A percentile compares a stretch with the other conserved stretches of the same genome.
Evolutionary conservation across 768 basidiomycete species (phyloP).

Genomic region (Sporobolomyces roseus): DNA sequence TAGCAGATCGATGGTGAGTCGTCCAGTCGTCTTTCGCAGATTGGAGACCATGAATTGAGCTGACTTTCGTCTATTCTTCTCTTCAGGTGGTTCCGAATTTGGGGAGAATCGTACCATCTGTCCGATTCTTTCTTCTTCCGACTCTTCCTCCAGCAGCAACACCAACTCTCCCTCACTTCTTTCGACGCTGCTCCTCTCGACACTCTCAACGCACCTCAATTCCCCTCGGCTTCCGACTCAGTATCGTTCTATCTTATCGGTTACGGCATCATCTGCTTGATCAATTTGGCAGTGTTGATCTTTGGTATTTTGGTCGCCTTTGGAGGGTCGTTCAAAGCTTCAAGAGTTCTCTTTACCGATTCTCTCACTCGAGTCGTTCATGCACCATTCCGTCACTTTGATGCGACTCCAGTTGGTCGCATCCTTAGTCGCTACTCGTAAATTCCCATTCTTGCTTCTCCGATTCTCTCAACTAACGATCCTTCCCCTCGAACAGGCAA

Average conservation of each 20-base stretch:
- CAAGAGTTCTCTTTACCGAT: constrained; percentile 56
- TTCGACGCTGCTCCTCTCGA: constrained; percentile 15
- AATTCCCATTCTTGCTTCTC: neutral
- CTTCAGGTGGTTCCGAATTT: constrained; percentile 37
- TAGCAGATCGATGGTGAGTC: constrained; percentile 28
- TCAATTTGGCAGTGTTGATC: constrained; percentile 43
- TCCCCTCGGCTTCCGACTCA: constrained; percentile 55
- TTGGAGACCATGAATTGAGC: too few species aligned
- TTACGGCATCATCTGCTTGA: constrained; percentile 58
- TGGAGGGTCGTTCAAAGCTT: constrained; percentile 66
- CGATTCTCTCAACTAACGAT: neutral
- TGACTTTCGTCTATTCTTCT: too few species aligned
- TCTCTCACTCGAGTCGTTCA: constrained; percentile 59
- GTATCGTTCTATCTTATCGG: constrained; percentile 66
- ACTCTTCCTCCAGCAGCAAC: constrained; percentile 1
- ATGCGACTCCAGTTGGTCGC: constrained; percentile 68
- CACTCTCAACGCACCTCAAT: neutral
- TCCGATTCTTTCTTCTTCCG: constrained; percentile 9
- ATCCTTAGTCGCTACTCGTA: constrained; percentile 72
- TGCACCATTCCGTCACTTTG: constrained; percentile 68
- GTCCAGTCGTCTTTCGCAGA: too few species aligned
- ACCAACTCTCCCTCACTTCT: constrained; percentile 5
- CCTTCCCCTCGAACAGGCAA: neutral
- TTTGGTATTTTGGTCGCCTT: constrained; percentile 62
- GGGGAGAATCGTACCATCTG: constrained; percentile 33